Evolutionary conservation across 2,329 filamentous ascomycete species (phyloP), one percentile per base, ranked within the genome.

Genomic region (Stagonosporopsis rhizophila): DNA sequence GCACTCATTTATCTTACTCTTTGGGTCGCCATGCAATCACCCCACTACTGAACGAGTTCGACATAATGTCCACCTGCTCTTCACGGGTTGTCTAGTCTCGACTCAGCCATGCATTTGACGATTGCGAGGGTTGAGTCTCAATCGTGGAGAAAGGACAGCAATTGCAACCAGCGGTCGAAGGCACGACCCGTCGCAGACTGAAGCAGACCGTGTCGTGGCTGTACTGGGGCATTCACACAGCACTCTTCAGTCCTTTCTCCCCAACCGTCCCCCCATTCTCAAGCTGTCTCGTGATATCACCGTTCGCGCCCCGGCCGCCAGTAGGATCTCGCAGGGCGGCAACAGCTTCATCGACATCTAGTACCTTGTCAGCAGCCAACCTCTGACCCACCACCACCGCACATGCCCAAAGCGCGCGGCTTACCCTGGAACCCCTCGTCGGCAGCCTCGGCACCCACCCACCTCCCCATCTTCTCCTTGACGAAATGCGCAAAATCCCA

Each of bases 401-500:
- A 40, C 23, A 20, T 4, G 37, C 14, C 20, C 3, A 17, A 2
- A n/a, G 6, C 14, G 4, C 15, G 19, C 6, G 23, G 23, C 77
- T 63, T 73, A 80, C 77, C 78, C 61, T 72, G 71, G 62, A 78
- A 79, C 59, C 79, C 78, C 60, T 79, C 79, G 54, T 82, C 79
- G 17, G 74, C 77, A 28, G 73, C 73, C 12, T 79, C 38, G 4
- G 73, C 82, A 3, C 74, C 82, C 56, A 82, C 79, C 87, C 87
- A 89, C 64, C 79, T 78, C 44, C 75, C 69, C 82, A 89, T 79
- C 79, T 92, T 96, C 59, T 95, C 88, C 66, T 82, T 81, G 59
- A 89, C 86, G 72, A 97, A 98, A 60, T 90, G 86, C 44, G 88
- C 87, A 78, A 92, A 95, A 73, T 96, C 91, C 94, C 94, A 98